phyloP scores from a whole-genome alignment of 208 protist genomes.

The Trypanosoma melophagium region DNA sequence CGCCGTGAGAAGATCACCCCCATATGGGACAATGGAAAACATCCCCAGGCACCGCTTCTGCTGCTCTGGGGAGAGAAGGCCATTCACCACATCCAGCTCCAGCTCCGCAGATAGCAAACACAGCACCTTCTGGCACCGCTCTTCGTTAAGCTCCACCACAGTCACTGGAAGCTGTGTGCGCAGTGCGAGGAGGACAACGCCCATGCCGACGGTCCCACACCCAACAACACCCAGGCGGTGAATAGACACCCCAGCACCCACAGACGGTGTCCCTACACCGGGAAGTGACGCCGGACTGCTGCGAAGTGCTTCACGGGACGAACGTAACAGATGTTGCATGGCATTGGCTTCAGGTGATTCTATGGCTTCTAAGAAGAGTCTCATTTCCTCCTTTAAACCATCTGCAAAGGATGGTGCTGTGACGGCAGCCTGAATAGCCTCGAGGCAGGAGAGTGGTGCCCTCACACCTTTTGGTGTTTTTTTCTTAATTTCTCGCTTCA shows the following conservation, averaged over 20 bases:
- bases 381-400: slow-evolving; percentile 45
- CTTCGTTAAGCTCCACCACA: slow-evolving; percentile 70
- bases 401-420: slow-evolving; percentile 27
- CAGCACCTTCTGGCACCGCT: slow-evolving; percentile 23
- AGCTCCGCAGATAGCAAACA: slow-evolving; percentile 33
- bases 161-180: slow-evolving; percentile 49
- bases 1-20: slow-evolving; percentile 32
- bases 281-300: slow-evolving; percentile 13
- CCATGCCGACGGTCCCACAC: slow-evolving; percentile 75
- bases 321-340: slow-evolving; percentile 75
- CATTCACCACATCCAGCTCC: slow-evolving; percentile 30
- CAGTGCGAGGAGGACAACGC: slow-evolving; percentile 72
- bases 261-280: no score
- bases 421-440: slow-evolving; percentile 43
- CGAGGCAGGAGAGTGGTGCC: slow-evolving; percentile 44
- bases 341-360: slow-evolving; percentile 43
- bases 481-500: slow-evolving; percentile 41
- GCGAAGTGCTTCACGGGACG: slow-evolving; percentile 35
- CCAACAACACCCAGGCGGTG: slow-evolving; percentile 71
- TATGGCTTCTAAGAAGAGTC: slow-evolving; percentile 48
- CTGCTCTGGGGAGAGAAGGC: slow-evolving; percentile 28
- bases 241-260: slow-evolving; percentile 10
- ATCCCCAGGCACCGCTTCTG: slow-evolving; percentile 33
- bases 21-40: slow-evolving; percentile 32
- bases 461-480: slow-evolving; percentile 40